Base-by-base conservation (phyloP, 2,329 filamentous ascomycete genomes). In the Biscogniauxia sp. region DNA sequence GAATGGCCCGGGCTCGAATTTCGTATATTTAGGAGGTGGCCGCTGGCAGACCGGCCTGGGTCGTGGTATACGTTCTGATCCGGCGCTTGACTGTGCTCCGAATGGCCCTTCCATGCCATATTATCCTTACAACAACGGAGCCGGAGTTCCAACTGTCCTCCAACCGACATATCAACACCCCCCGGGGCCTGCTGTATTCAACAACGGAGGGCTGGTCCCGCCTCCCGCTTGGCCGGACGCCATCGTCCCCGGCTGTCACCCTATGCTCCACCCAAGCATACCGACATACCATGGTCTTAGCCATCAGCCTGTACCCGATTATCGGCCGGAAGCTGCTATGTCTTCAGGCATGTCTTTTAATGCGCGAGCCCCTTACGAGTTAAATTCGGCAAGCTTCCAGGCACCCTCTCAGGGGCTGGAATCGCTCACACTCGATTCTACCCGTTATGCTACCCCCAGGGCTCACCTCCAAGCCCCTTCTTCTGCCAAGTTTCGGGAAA, bases 401-500 rank as follows among this genome's bases (percentile, higher is more conserved):
- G 65, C 72, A 54, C 68, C 72, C 2, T 73, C 72, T 8, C 72
- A 72, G 53, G 68, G 69, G 26, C 53, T 76, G 7, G 73, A 74
- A 57, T 72, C 71, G 20, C 68, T 76, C 5, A 72, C 70, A 5
- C 65, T 77, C 4, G 72, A 75, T 28, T 58, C 63, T 64, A 62
- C 56, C 20, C 66, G 64, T 5, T 72, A 72, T 57, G 60, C 64
- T 23, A 53, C 56, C 15, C 59, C 61, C 25, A 59, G 62, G n/a
- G 49, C 62, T 20, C 62, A 58, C 9, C 32, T 64, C 11, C 61
- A 64, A 11, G 74, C 74, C 6, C 61, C 57, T 19, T 62, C 71
- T 17, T 69, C 74, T 17, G 57, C 70, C 17, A 76, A 75, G 8
- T 91, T 91, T 70, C 88, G 86, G 65, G 89, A 92, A 64, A 88